These are phyloP conservation scores for Gnaphalium uliginosum DNA, from an alignment of 129 eudicot genomes.

Conservation along the genomic window DNA sequence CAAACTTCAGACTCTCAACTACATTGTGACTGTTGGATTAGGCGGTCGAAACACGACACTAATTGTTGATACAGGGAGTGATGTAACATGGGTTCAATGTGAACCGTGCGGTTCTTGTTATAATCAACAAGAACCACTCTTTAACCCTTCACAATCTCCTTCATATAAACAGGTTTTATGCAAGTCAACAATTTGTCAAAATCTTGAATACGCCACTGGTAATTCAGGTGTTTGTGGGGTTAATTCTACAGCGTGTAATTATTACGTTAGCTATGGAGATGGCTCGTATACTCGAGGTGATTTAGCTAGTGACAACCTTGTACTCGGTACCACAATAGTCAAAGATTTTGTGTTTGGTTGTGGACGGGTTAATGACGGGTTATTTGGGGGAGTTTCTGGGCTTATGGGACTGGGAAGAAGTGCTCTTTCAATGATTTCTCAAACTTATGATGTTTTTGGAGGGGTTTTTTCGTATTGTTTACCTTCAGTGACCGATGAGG, in stretches of 20 bases:
- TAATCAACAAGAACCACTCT: conserved; percentile 74
- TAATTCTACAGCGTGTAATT: conserved; percentile 52
- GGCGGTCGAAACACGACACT: conserved; percentile 69
- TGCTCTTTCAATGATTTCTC: conserved; percentile 67
- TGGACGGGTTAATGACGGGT: conserved; percentile 68
- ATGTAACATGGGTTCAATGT: conserved; percentile 92
- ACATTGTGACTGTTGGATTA: conserved; percentile 53
- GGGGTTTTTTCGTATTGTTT: conserved; percentile 88
- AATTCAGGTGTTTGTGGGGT: conserved; percentile 50
- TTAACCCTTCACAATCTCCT: conserved; percentile 60
- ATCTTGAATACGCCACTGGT: conserved; percentile 63
- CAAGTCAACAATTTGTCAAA: conserved; percentile 58
- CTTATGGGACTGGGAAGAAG: conserved; percentile 88
- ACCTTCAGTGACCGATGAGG: conserved; percentile 54
- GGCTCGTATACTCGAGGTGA: conserved; percentile 82
- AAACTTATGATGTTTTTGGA: conserved; percentile 53
- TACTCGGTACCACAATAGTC: conserved; percentile 47
- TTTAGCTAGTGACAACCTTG: conserved; percentile 50
- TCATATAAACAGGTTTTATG: conserved; percentile 61
- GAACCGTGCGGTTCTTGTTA: conserved; percentile 84
- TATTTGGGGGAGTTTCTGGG: conserved; percentile 85
- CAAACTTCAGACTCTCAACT: conserved; percentile 76
- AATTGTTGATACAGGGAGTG: conserved; percentile 91
- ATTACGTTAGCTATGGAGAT: conserved; percentile 76
- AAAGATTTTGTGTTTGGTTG: conserved; percentile 78